Evolutionary conservation across 768 basidiomycete genomes (phyloP), one percentile per base, ranked within the genome.

Genomic region (Podaxis mareebaensis): DNA sequence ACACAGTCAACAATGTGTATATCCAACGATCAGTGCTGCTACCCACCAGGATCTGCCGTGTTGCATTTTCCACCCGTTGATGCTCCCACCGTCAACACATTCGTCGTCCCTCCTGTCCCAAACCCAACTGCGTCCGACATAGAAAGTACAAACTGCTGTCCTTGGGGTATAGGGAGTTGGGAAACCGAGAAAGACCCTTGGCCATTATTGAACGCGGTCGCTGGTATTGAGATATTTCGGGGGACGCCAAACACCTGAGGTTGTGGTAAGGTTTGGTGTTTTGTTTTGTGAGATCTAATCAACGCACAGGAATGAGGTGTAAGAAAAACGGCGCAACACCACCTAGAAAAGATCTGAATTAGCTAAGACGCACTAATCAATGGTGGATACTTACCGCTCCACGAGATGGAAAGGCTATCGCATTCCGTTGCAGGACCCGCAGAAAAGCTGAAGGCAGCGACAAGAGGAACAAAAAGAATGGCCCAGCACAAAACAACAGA

Each of bases 81-180:
- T 10, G 73, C 59, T 44, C 79, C 84, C 15, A 86, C 84, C 1
- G 76, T 79, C 44, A 87, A 66, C 5, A 89, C 53, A 49, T 73
- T 61, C 10, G 84, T 81, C 26, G 79, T 77, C 24, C 89, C 91
- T 3, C 91, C 91, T 10, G 86, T 77, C 48, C 77, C 89, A 70
- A 88, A 91, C 1, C 89, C 90, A 28, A 82, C 83, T 17, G 85
- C 78, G 69, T 93, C 91, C 28, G 88, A 92, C 87, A 93, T 89
- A 39, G 84, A 80, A 20, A 88, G 63, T 12, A 91, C 55, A 53
- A 91, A 76, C 58, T 76, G 71, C 17, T 77, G 69, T 30, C 68
- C 74, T 8, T 76, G 68, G 12, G 70, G 33, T 52, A 87, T 73
- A 2, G 79, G 77, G 12, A 91, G 66, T 63, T 77, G 79, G 0